Evolutionary conservation across 2,329 filamentous ascomycete genomes (phyloP), one percentile per base, ranked within the genome.

Genomic region (Colletotrichum abscissum): DNA sequence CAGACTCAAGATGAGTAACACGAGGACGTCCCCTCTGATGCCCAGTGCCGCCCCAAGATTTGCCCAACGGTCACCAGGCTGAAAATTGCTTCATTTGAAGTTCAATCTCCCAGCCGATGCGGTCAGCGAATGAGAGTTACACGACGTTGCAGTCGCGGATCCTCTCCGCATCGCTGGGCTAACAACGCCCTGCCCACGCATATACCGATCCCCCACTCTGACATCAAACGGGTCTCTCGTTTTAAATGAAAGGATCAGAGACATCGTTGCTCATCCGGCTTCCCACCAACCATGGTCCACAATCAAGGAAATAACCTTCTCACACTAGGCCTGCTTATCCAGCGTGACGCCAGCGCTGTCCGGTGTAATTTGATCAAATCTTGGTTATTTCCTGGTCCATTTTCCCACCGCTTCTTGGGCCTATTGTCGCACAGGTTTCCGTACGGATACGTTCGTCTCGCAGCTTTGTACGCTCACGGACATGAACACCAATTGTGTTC

Each of bases 211-310:
- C 66, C 67, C 67, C 67, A 70, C 67, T 73, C 67, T 73, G 70
- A 60, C 70, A 73, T 73, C 60, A 65, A 73, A 70, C 60, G 67
- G 67, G 67, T 57, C 67, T 56, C 56, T 65, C 42, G 56, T 73
- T 69, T 73, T 62, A 73, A 73, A 73, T 73, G 70, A 73, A 73
- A 73, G 70, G 70, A 56, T 73, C 70, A 49, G 56, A 66, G 60
- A 56, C 67, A 26, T 65, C 26, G 59, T 55, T 64, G 67, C 60
- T 38, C 56, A 52, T 55, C 60, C 70, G 46, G 60, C 56, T 65
- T 70, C 60, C 55, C 60, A 73, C 67, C 70, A 70, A 70, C 70
- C 70, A 70, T 28, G 56, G 67, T 49, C 59, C 42, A 30, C 70
- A 56, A 70, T 52, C 59, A 70, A 52, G 67, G 67, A 73, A 73